Conservation (phyloP, 2,329 filamentous ascomycete genomes). For the Penicillium brasilianum region DNA sequence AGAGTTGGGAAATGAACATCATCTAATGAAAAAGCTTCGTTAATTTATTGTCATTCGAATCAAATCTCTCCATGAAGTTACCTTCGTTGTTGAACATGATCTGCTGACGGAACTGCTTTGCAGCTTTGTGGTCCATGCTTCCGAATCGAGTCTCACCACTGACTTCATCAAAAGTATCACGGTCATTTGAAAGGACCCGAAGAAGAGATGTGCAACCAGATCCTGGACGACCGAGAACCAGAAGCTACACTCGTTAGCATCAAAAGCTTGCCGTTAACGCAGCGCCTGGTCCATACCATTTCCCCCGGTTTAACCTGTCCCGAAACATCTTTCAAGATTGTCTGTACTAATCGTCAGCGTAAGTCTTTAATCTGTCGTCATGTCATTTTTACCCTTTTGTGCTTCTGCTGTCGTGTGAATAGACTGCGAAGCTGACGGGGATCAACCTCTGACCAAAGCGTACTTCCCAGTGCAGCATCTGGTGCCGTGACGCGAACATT, state of each 20-base stretch:
- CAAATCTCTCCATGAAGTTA: not conserved
- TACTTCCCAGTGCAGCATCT: constrained; percentile 43
- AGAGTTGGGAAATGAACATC: constrained; percentile 76
- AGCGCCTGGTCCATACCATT: constrained; percentile 41
- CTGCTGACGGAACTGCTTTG: constrained; percentile 50
- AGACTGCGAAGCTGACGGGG: constrained; percentile 35
- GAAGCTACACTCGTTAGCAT: constrained; percentile 48
- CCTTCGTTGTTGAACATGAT: constrained; percentile 73
- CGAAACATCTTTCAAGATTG: constrained; percentile 46
- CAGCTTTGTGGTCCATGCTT: constrained; percentile 55
- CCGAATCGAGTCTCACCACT: constrained; percentile 59
- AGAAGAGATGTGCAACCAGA: constrained; percentile 73
- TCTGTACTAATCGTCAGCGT: constrained; percentile 32
- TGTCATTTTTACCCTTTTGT: constrained; percentile 35
- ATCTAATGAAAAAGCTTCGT: constrained; percentile 41
- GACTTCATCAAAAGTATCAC: constrained; percentile 63
- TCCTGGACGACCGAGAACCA: constrained; percentile 70
- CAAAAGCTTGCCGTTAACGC: not conserved
- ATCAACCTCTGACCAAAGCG: constrained; percentile 40
- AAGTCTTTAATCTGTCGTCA: not conserved
- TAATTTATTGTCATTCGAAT: not conserved
- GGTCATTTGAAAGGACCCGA: constrained; percentile 69
- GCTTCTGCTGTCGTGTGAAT: constrained; percentile 25
- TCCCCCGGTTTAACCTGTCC: constrained; percentile 51
- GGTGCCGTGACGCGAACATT: constrained; percentile 43